A percentile compares a stretch with the other conserved stretches of the same genome.
Evolutionary conservation across 768 basidiomycete species (phyloP).

Genomic region (Suillus cothurnatus): DNA sequence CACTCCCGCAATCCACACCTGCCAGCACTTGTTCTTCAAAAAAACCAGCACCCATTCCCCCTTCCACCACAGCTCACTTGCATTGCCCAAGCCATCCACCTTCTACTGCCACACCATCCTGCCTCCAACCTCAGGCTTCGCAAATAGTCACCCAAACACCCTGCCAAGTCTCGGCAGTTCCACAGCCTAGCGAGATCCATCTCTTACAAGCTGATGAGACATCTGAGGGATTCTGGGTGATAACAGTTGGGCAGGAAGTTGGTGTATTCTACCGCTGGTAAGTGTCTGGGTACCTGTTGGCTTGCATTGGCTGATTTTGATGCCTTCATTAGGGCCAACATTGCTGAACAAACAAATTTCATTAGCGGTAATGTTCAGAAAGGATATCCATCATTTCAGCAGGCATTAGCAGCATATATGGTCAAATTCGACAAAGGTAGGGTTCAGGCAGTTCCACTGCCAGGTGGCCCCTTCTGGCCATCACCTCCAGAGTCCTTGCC

Average conservation of each 20-base stretch:
- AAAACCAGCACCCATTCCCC: neutral
- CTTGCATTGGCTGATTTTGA: neutral
- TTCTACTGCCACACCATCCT: neutral
- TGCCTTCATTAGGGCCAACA: neutral
- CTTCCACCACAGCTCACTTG: neutral
- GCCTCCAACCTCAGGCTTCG: neutral
- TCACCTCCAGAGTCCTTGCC: neutral
- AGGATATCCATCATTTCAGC: neutral
- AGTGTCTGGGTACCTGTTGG: neutral
- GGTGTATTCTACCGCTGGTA: conserved; percentile 1
- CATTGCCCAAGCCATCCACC: too few relatives aligned
- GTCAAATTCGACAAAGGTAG: neutral
- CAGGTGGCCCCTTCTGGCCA: neutral
- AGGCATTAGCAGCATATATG: neutral
- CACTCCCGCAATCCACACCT: neutral
- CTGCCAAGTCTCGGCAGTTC: neutral
- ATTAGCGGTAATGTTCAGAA: neutral
- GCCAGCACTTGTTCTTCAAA: too few relatives aligned
- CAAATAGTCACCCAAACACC: neutral
- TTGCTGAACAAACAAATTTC: neutral
- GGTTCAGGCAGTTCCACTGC: neutral
- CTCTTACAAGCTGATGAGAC: neutral
- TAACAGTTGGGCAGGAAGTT: conserved; percentile 2
- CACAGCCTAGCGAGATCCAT: neutral
- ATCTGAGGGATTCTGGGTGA: conserved; percentile 3